Base-by-base conservation (phyloP, 306 rosid genomes). In the Gastrolobium villosum region DNA sequence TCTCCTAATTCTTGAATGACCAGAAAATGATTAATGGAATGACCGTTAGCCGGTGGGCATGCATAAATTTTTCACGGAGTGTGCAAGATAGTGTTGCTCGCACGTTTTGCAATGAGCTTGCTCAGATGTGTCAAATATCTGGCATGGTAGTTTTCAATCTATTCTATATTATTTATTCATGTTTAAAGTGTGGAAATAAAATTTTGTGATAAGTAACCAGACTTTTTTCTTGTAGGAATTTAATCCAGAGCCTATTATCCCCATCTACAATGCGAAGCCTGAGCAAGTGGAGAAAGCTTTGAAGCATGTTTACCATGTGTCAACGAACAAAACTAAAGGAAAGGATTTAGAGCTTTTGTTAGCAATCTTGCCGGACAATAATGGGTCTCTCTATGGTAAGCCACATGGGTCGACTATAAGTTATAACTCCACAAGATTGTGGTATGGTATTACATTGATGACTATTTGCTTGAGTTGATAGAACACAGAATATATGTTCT, bases 11-110 rank as follows among this genome's bases (percentile, higher is more conserved):
- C 61, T 64, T 64, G 59, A 74, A 81, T 74, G 75, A 63, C 76
- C 93, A 93, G 98, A 93, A 93, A 91, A 90, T 91, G 98, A 93
- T 93, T 65, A 89, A 93, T 79, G 98, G 98, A 71, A 93, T 93
- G 98, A 89, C 94, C 9, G 97, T 93, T 52, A 91, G 74, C 85
- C 93, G 95, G 65, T 93, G 98, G 98, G 98, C 97, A 41, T 93
- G 98, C 82, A 88, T 93, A 34, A 93, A 93, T 75, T 93, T 93
- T 87, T 93, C 98, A 7, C 68, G 98, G 75, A 86, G 91, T 4
- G 98, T 93, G 80, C 98, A 93, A 81, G 98, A 93, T 64, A 88
- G 89, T 10, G 93, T 91, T 48, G 95, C 90, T 59, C 95, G 97
- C 55, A 89, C 97, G n/a, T 93, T 93, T 82, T 93, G 98, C 46